Evolutionary conservation across 78 protist genomes (phyloP).

Genomic region (Chrysochromulina tobinii): DNA sequence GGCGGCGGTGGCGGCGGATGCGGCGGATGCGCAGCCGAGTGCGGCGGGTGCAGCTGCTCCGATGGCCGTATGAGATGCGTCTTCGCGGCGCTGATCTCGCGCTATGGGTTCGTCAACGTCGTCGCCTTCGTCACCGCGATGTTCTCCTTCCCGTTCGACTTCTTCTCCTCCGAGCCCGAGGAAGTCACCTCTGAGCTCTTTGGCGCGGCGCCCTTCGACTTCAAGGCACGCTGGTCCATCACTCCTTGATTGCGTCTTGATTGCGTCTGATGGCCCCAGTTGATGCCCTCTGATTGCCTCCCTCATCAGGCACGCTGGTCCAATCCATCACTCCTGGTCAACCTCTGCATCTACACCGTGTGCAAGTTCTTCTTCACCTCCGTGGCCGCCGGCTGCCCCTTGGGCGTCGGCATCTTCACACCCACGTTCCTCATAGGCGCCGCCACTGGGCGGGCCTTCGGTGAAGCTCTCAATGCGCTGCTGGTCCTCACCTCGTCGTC

Average conservation of each 20-base stretch:
- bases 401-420: conserved; percentile 73
- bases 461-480: conserved; percentile 38
- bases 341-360: conserved; percentile 26
- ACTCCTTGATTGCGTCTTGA: neutral
- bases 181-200: neutral
- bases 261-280: too few relatives aligned
- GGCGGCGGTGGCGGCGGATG: too few relatives aligned
- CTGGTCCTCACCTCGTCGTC: too few relatives aligned
- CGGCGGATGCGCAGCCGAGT: too few relatives aligned
- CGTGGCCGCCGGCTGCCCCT: conserved; percentile 59
- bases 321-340: neutral
- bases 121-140: conserved; percentile 22
- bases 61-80: too few relatives aligned
- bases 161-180: neutral
- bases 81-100: neutral
- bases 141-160: neutral
- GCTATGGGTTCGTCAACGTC: neutral
- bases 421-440: conserved; percentile 78
- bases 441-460: conserved; percentile 68
- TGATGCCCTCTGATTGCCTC: too few relatives aligned
- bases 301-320: too few relatives aligned
- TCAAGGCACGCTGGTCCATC: conserved; percentile 38
- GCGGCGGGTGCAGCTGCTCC: too few relatives aligned
- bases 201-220: conserved; percentile 25
- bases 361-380: conserved; percentile 49